Percentiles rank a stretch among this genome's conserved stretches.
phyloP scores from a whole-genome alignment of 106 monocot genomes.

The Cymbidium sinense region DNA sequence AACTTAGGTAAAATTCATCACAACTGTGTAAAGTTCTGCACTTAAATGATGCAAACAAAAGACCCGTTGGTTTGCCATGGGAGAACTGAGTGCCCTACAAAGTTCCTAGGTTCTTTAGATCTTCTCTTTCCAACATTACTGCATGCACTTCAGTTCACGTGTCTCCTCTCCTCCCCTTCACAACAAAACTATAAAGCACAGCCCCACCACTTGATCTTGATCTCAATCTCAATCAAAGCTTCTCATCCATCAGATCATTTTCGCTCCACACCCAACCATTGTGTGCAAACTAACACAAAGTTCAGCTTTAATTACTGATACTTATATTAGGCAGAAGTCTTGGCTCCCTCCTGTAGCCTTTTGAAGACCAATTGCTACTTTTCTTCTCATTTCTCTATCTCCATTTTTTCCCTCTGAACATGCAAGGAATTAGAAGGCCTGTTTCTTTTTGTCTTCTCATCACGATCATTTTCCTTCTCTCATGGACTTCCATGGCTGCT shows the following conservation, averaged over 20 bases:
- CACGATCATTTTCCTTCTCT: neutral
- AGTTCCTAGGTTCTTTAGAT: neutral
- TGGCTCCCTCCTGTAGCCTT: no score
- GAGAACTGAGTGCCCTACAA: neutral
- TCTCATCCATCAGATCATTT: conserved; percentile 1
- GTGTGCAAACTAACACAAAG: no score
- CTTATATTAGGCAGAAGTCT: no score
- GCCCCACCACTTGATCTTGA: neutral
- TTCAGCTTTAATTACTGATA: no score
- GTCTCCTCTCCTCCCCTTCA: neutral
- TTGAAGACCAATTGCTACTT: no score
- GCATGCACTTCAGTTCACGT: neutral
- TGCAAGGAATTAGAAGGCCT: neutral
- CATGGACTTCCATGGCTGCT: neutral
- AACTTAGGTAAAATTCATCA: neutral
- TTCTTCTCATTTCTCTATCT: neutral
- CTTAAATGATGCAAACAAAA: no score
- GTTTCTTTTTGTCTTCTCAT: neutral
- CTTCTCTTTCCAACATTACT: neutral
- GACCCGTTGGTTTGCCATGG: no score
- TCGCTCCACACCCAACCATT: neutral
- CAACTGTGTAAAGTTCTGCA: neutral
- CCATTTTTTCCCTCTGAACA: neutral
- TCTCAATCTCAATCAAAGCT: neutral
- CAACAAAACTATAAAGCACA: neutral